phyloP scores from a whole-genome alignment of 2,329 filamentous ascomycete genomes.

The Nothomitra cinnamomea region DNA sequence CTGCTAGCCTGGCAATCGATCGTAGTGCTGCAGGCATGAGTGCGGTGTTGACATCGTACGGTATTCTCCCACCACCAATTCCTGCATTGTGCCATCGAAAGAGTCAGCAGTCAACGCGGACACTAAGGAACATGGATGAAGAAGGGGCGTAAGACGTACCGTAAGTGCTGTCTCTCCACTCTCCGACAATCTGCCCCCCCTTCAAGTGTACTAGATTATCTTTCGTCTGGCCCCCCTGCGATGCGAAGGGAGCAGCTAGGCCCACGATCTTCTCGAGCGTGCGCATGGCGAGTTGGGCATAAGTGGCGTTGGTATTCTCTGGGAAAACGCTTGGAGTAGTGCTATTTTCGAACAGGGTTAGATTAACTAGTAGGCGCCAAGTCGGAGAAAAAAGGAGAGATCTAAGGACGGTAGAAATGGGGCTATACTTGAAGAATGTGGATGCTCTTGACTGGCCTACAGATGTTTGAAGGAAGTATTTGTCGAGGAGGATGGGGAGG shows the following conservation, averaged over 20 bases:
- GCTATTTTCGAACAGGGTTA: background rate
- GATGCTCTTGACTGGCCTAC: conserved; percentile 23
- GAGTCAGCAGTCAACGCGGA: too few relatives aligned
- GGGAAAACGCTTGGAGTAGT: conserved; percentile 24
- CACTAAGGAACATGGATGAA: too few relatives aligned
- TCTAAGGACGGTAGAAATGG: too few relatives aligned
- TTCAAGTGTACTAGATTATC: conserved; percentile 43
- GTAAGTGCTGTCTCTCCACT: conserved; percentile 45
- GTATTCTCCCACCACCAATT: conserved; percentile 43
- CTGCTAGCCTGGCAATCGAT: conserved; percentile 36
- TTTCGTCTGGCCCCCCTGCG: conserved; percentile 26
- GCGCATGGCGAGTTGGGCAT: conserved; percentile 31
- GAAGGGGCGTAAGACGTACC: conserved; percentile 19
- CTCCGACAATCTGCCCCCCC: conserved; percentile 34
- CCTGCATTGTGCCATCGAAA: conserved; percentile 10
- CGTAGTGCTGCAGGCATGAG: conserved; percentile 43
- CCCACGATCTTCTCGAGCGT: conserved; percentile 43
- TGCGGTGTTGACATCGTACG: conserved; percentile 48
- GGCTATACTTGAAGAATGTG: conserved; percentile 19
- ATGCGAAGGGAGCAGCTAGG: conserved; percentile 35
- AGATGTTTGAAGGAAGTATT: conserved; percentile 36
- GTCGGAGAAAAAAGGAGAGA: too few relatives aligned
- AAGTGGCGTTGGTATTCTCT: conserved; percentile 35
- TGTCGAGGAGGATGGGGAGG: conserved; percentile 38
- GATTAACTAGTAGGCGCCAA: too few relatives aligned